phyloP scores from a whole-genome alignment of 441 rosid species.

The Adansonia madagascariensis region DNA sequence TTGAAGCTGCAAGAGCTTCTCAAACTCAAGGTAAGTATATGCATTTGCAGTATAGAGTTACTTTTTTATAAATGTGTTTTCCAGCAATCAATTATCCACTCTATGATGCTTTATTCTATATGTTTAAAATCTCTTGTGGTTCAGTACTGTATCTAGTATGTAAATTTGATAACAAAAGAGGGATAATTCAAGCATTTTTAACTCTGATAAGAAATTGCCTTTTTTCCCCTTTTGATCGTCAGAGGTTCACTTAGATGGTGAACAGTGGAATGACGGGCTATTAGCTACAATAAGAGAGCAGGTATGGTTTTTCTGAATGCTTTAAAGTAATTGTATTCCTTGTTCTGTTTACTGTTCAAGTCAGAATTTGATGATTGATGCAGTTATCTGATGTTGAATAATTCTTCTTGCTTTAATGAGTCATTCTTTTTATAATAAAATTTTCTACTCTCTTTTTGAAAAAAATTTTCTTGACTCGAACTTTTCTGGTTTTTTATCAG shows the following conservation, averaged over 20 bases:
- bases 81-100: neutral
- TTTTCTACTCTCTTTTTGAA: conserved; percentile 3
- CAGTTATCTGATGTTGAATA: neutral
- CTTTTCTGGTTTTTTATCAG: conserved; percentile 41
- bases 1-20: conserved; percentile 82
- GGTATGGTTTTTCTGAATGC: conserved; percentile 49
- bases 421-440: neutral
- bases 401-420: conserved; percentile 19
- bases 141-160: neutral
- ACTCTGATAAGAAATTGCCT: conserved; percentile 5
- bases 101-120: neutral
- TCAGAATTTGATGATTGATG: conserved; percentile 17
- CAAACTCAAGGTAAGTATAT: conserved; percentile 69
- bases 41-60: neutral
- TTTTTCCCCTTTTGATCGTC: conserved; percentile 28
- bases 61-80: neutral
- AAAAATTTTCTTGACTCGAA: conserved; percentile 1
- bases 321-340: conserved; percentile 22
- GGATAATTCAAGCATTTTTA: neutral
- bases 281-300: conserved; percentile 90
- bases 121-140: neutral
- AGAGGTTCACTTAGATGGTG: conserved; percentile 81
- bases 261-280: conserved; percentile 94
- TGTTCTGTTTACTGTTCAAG: conserved; percentile 9
- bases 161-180: conserved; percentile 1